Base-by-base conservation (phyloP, 2,329 filamentous ascomycete species). In the Verticillium tricorpus region DNA sequence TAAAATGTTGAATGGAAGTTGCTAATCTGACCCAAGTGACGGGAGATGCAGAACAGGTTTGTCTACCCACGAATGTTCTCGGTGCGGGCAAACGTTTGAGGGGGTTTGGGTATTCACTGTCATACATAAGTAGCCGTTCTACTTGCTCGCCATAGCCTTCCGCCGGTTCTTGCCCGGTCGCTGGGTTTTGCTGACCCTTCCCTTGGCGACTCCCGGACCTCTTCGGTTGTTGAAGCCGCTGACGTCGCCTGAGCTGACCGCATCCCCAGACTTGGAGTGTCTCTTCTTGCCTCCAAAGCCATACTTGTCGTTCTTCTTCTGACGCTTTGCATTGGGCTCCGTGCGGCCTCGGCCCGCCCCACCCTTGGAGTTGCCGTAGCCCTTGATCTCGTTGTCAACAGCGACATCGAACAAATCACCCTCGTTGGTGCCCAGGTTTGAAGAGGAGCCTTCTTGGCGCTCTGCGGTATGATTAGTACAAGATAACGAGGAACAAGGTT, bases 211-310 rank as follows among this genome's bases (percentile, higher is more conserved):
- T 17, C 79, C 82, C 83, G 96, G 97, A 92, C 97, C 97, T 78
- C 87, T 90, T 82, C 89, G 92, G 40, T 83, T 84, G 60, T 89
- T 93, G 80, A 96, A 98, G 1, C 85, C 87, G 65, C 86, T 86
- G 68, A 96, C 78, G 74, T 99, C 95, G 64, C 86, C 89, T 56
- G 88, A 93, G 67, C 91, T 96, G 65, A 84, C 73, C 57, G 93
- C 93, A 76, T 97, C 93, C 68, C 92, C 92, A 64, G 93, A 97
- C 86, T 99, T 99, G 61, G 84, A 78, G 74, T 93, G 88, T 61
- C 90, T 84, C 84, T 99, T 99, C 87, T 97, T 97, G 69, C 95
- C 95, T 64, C 95, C 95, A 72, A 94, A 97, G 28, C 95, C 95
- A 74, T 89, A 98, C 80, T 97, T 97, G 67, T 91, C 85, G 73